phyloP scores from a whole-genome alignment of 148 eudicot species.

The Rhododendron henanense region DNA sequence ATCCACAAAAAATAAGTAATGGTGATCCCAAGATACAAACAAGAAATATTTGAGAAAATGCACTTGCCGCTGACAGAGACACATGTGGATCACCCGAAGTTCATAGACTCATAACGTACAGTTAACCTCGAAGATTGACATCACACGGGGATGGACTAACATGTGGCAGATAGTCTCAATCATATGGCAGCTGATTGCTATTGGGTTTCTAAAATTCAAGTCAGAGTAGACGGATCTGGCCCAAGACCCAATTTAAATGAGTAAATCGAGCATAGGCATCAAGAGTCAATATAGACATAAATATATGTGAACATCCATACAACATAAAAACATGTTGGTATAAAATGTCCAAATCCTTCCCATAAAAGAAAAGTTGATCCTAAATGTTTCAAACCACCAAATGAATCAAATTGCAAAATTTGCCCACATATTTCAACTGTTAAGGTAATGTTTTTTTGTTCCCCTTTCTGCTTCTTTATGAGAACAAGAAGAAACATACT shows the following conservation, averaged over 20 bases:
- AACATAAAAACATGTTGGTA: background rate
- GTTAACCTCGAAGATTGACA: background rate
- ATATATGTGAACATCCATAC: background rate
- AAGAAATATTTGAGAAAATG: background rate
- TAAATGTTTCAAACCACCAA: background rate
- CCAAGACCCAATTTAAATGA: background rate
- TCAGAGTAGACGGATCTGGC: background rate
- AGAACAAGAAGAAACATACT: background rate
- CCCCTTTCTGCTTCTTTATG: background rate
- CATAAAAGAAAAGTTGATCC: background rate
- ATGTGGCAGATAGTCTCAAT: background rate
- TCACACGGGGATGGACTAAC: background rate
- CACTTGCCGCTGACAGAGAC: background rate
- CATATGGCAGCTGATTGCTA: slow-evolving; percentile 3
- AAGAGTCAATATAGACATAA: background rate
- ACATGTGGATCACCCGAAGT: background rate
- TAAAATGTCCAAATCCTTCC: background rate
- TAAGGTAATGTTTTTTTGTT: background rate
- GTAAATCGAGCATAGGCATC: background rate
- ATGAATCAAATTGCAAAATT: background rate
- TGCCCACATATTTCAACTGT: background rate
- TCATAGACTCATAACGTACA: background rate
- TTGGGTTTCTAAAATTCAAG: too few species aligned
- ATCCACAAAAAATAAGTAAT: background rate
- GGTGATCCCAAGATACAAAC: background rate